phyloP scores from a whole-genome alignment of 306 rosid species.

The Cicer judaicum region DNA sequence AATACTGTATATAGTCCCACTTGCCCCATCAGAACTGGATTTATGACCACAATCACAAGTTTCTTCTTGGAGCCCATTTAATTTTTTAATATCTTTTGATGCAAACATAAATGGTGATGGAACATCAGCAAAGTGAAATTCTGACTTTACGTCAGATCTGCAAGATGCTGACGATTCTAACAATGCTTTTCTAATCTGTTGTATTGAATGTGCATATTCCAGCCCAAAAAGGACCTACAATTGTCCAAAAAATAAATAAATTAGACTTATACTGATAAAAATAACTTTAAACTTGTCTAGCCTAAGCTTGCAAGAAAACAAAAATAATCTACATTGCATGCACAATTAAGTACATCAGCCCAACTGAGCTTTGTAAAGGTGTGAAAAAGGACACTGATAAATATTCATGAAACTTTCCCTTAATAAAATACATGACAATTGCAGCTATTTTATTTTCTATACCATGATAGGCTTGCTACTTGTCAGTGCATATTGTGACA shows the following conservation, averaged over 20 bases:
- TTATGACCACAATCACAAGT: constrained; percentile 36
- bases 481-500: constrained; percentile 50
- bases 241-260: constrained; percentile 4
- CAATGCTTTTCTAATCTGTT: constrained; percentile 55
- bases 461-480: constrained; percentile 70
- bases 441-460: constrained; percentile 31
- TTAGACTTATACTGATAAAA: constrained; percentile 14
- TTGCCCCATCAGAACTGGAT: constrained; percentile 40
- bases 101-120: constrained; percentile 67
- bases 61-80: constrained; percentile 48
- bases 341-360: neutral
- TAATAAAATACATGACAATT: constrained; percentile 8
- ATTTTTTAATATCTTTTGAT: constrained; percentile 48
- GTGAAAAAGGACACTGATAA: constrained; percentile 15
- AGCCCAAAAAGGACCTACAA: constrained; percentile 84
- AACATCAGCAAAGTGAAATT: constrained; percentile 70
- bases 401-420: constrained; percentile 24
- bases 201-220: constrained; percentile 70
- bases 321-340: constrained; percentile 6
- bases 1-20: constrained; percentile 50
- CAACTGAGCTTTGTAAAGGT: constrained; percentile 1
- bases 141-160: constrained; percentile 36
- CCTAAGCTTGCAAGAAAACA: constrained; percentile 7
- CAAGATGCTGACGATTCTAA: constrained; percentile 47
- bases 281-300: constrained; percentile 14